Evolutionary conservation across 768 basidiomycete species (phyloP).

Genomic region (Russula foetens): DNA sequence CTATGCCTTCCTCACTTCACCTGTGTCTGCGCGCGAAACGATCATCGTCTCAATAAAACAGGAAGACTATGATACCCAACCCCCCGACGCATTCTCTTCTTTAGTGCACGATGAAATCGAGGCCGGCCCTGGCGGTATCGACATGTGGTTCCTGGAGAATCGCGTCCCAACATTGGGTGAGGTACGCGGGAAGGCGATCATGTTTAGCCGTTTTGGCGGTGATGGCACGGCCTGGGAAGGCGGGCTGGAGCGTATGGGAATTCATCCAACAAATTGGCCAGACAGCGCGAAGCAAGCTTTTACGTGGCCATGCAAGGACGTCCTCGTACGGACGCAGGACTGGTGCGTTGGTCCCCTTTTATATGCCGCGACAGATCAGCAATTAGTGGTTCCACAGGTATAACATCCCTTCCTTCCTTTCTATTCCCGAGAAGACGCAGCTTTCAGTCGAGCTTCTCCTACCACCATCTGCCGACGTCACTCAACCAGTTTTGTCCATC

Average conservation of each 20-base stretch:
- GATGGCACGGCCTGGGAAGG: constrained; percentile 62
- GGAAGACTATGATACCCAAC: constrained; percentile 53
- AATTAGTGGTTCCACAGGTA: constrained; percentile 45
- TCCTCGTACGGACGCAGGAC: constrained; percentile 70
- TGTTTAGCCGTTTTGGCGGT: constrained; percentile 82
- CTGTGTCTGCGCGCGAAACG: constrained; percentile 55
- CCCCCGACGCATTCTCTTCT: constrained; percentile 46
- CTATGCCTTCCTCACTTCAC: constrained; percentile 53
- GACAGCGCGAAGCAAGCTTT: constrained; percentile 69
- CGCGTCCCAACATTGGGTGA: constrained; percentile 74
- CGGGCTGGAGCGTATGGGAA: constrained; percentile 64
- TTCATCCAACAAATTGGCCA: constrained; percentile 85
- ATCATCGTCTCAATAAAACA: constrained; percentile 87
- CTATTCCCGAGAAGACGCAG: constrained; percentile 75
- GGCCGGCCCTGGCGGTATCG: constrained; percentile 40
- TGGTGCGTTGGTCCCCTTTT: constrained; percentile 45
- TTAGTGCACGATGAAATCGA: constrained; percentile 60
- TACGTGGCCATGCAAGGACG: constrained; percentile 66
- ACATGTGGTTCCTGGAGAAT: constrained; percentile 80
- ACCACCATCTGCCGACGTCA: constrained; percentile 29
- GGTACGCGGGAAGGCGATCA: constrained; percentile 74
- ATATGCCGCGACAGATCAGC: background rate
- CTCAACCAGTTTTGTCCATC: constrained; percentile 48
- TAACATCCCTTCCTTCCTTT: constrained; percentile 65
- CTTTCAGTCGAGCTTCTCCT: constrained; percentile 48